These are phyloP conservation scores for Nigrospora osmanthi DNA, from an alignment of 2,329 filamentous ascomycete genomes.

Conservation along the genomic window DNA sequence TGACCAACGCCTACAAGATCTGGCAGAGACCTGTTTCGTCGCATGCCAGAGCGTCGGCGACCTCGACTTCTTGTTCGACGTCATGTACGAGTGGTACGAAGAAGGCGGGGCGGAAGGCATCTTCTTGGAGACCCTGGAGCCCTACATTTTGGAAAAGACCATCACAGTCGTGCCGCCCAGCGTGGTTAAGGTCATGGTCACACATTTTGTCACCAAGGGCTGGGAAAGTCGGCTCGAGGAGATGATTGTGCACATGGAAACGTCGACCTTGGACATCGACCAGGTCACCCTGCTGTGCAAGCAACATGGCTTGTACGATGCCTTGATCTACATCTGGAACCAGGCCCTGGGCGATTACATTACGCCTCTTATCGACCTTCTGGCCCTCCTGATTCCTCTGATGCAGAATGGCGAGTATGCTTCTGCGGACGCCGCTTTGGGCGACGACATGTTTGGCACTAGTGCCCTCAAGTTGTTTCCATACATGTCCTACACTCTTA, in stretches of 20 bases:
- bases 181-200: conserved; percentile 79
- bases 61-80: conserved; percentile 79
- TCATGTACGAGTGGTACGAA: conserved; percentile 85
- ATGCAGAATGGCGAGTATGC: conserved; percentile 47
- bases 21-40: conserved; percentile 76
- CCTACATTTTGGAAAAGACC: conserved; percentile 73
- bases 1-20: conserved; percentile 60
- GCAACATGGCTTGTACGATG: conserved; percentile 87
- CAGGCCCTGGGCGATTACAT: conserved; percentile 83
- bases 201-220: conserved; percentile 69
- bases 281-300: conserved; percentile 88
- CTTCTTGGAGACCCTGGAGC: conserved; percentile 83
- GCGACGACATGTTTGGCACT: conserved; percentile 53
- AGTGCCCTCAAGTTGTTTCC: conserved; percentile 89
- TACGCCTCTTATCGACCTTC: conserved; percentile 78
- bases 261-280: conserved; percentile 85
- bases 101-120: conserved; percentile 64
- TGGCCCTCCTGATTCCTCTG: conserved; percentile 58
- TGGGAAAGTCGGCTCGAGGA: conserved; percentile 79
- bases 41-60: conserved; percentile 75
- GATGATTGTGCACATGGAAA: conserved; percentile 89
- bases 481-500: conserved; percentile 86
- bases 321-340: conserved; percentile 95
- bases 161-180: conserved; percentile 71
- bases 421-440: conserved; percentile 44